Evolutionary conservation across 139 green algal species (phyloP), one percentile per base, ranked within the genome.

Genomic region (Astrephomene gubernaculifera): DNA sequence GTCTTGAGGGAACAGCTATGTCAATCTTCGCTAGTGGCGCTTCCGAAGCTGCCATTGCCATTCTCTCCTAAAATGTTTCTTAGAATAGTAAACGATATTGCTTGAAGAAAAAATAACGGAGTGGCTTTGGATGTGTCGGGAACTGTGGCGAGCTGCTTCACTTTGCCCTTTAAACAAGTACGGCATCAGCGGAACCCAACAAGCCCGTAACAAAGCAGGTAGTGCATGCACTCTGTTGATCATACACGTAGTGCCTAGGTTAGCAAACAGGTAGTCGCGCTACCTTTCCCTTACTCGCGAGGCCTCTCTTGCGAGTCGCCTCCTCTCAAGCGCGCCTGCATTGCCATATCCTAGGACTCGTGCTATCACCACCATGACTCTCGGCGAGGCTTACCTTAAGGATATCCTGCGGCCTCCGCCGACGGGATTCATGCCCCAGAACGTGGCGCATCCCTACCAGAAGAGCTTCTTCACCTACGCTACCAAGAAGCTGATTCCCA

Each of bases 401-500:
- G 84, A 89, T 25, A 93, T 93, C 38, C 64, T 93, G 44, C 83
- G 90, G 1, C 88, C 90, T 24, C 90, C 90, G 25, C 88, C 88
- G 22, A 86, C 53, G 38, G 74, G 82, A 38, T 69, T 57, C 31
- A 61, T 93, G 81, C 88, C 90, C 9, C n/a, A 43, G n/a, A 92
- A 92, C 78, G 83, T 88, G 17, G 49, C 86, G 29, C 90, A 93
- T 67, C 90, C 90, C 6, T 93, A 92, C 80, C 91, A 94, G 85
- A 90, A 79, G 52, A 87, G 71, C 78, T 91, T 91, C 53, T 88
- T 83, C 82, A 91, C 87, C 44, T 94, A 94, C 75, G 45, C 91
- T 0, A 89, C 87, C 35, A 91, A 94, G 79, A 89, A 88, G 35
- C 87, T 89, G 44, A 63, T 92, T 35, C 90, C 90, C 25, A 69